Evolutionary conservation across 2,329 filamentous ascomycete species (phyloP).

Genomic region (Bretziella fagacearum): DNA sequence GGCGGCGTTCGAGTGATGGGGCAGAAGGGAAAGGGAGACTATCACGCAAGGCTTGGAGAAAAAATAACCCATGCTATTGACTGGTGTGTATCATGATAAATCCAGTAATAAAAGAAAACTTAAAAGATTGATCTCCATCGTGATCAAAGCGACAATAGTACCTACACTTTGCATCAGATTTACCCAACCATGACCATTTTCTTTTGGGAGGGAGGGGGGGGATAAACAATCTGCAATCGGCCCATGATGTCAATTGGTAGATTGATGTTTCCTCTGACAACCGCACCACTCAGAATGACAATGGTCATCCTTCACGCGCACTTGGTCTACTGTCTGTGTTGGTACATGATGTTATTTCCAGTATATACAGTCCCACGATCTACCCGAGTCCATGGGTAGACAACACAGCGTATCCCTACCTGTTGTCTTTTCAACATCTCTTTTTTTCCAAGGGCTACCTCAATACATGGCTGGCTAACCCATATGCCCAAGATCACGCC

Average conservation of each 20-base stretch:
- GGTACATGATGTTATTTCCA: background rate
- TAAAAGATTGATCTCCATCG: no score
- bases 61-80: no score
- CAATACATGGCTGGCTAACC: no score
- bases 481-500: no score
- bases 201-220: background rate
- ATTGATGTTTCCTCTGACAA: background rate
- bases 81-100: no score
- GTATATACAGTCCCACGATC: background rate
- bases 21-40: no score
- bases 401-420: background rate
- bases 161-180: background rate
- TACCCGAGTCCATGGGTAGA: background rate
- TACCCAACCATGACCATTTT: background rate
- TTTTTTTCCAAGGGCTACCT: no score
- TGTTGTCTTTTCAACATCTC: no score
- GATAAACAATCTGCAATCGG: background rate
- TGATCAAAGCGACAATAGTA: no score
- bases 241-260: background rate
- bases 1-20: no score
- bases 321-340: background rate
- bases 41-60: no score
- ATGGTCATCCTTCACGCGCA: background rate
- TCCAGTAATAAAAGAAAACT: no score
- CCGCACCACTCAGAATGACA: background rate